Base-by-base conservation (phyloP, 345 rosid genomes). In the Cardamine resedifolia region DNA sequence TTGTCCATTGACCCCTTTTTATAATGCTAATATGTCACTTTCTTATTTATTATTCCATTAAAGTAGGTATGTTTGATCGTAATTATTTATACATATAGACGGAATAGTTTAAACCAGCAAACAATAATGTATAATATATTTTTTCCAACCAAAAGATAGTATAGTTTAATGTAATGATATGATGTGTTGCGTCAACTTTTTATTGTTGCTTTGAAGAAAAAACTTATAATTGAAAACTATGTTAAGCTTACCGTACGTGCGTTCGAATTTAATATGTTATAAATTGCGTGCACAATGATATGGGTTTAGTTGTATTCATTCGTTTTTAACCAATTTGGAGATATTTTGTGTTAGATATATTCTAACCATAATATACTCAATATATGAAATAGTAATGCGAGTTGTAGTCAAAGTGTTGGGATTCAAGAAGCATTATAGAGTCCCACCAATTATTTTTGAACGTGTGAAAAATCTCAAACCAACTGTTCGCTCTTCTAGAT, bases 11-110 rank as follows among this genome's bases (percentile, higher is more conserved):
- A 43, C 57, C 73, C 56, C 21, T 39, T 59, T 74, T 68, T 50
- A 67, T 67, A 50, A 30, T 68, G 57, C 69, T 59, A 58, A 49
- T 39, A 61, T 61, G 78, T 75, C 78, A 44, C 69, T 51, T 60
- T 75, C 70, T 16, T 34, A 68, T 51, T 61, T 68, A 75, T 68
- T 45, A 75, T 75, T 68, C 63, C 74, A 51, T 75, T 59, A 3
- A 67, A 58, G 69, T 75, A 21, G 66, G 34, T 66, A 50, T 62
- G 19, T 57, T 48, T 31, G 3, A 73, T 31, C 3, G 39, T 71
- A 72, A 56, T 59, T 70, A 36, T 64, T 66, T 12, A 43, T 16
- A 23, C 27, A 27, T 24, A 23, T 26, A 19, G 45, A 65, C 10
- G 44, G 48, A 58, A 74, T 28, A 36, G 28, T 39, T 36, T 34